Evolutionary conservation across 2,329 filamentous ascomycete genomes (phyloP), one percentile per base, ranked within the genome.

Genomic region (Penicillium digitatum): DNA sequence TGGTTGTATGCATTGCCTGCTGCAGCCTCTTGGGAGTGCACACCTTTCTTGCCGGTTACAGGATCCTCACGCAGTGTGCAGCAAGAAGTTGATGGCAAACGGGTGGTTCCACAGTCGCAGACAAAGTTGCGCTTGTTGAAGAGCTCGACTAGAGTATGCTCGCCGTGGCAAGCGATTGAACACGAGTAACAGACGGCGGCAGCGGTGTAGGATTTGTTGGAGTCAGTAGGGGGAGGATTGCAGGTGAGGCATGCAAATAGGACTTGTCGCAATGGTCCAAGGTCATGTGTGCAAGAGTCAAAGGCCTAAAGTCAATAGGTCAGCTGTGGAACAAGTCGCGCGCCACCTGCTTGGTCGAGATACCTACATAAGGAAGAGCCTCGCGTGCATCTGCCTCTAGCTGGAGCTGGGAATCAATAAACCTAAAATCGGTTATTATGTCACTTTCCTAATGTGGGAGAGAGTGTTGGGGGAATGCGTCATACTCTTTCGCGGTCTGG

Each of bases 121-220:
- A 89, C 89, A 68, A 99, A 97, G 74, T 96, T 87, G 67, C 95
- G 87, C 78, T 96, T 97, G 70, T 84, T 87, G 77, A 99, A 99
- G 20, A 99, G 87, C 75, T 99, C 94, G 47, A 97, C 94, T 26
- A 99, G 84, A 1, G 83, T 88, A 71, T 99, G 94, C 68, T 97
- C 92, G 63, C 94, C 93, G 68, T 99, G 94, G 71, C 94, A 99
- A 65, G 93, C 89, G 56, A 99, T 90, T 7, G 93, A 96, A 77
- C 94, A 99, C 22, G 92, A 89, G 68, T 99, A 99, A 79, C 94
- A 99, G 54, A 99, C 84, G 26, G 89, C 94, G 3, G 93, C 94
- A 7, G 87, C 80, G 8, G 78, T 82, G 71, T 87, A 89, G 0
- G 86, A 77, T 47, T 86, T 85, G 40, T 82, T 78, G 1, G 81